phyloP scores from a whole-genome alignment of 2,329 filamentous ascomycete genomes.

The Xylariaceae sp. region DNA sequence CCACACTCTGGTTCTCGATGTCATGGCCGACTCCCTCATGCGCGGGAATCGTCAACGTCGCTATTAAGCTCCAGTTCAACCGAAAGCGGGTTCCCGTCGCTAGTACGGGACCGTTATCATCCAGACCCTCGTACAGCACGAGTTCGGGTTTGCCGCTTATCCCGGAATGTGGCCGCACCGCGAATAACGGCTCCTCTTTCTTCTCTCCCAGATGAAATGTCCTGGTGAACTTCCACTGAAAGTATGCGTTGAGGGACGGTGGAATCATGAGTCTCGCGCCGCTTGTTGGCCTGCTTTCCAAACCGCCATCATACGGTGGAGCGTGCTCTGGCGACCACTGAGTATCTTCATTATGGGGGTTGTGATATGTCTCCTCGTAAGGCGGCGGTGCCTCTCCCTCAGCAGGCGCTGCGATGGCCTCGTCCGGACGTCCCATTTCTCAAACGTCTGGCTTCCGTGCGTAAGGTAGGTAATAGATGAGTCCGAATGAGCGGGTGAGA shows the following conservation, averaged over 20 bases:
- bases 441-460: background rate
- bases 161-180: slow-evolving; percentile 26
- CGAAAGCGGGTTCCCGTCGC: slow-evolving; percentile 17
- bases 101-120: slow-evolving; percentile 26
- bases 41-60: slow-evolving; percentile 16
- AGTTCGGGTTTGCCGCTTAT: slow-evolving; percentile 28
- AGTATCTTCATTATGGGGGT: background rate
- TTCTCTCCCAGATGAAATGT: slow-evolving; percentile 29
- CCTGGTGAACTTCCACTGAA: slow-evolving; percentile 1
- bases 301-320: slow-evolving; percentile 5
- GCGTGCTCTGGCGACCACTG: slow-evolving; percentile 1
- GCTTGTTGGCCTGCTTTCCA: background rate
- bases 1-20: slow-evolving; percentile 12
- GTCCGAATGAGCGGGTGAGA: background rate
- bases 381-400: slow-evolving; percentile 7
- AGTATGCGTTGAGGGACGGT: slow-evolving; percentile 12
- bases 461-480: background rate
- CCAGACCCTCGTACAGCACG: slow-evolving; percentile 34
- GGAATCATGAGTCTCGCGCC: slow-evolving; percentile 6
- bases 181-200: slow-evolving; percentile 31
- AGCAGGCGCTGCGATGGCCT: background rate
- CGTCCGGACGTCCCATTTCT: slow-evolving; percentile 9
- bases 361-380: slow-evolving; percentile 5
- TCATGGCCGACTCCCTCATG: slow-evolving; percentile 22
- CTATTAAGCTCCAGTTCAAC: slow-evolving; percentile 17